Evolutionary conservation across 164 flowering plant genomes (phyloP).

Genomic region (Liquidambar formosana): DNA sequence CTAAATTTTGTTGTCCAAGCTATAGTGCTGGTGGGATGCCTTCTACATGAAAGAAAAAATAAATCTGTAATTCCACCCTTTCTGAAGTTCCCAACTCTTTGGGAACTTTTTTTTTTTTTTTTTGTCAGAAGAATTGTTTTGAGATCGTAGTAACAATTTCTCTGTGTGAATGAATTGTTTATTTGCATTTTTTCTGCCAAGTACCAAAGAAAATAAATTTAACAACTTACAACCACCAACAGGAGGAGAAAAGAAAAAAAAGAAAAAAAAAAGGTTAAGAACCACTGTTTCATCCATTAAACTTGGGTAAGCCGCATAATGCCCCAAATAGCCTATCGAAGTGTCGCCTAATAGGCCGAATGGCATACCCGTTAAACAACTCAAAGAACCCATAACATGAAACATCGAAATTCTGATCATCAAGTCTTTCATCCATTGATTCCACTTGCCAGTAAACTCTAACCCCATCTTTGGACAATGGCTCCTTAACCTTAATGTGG

Average conservation of each 20-base stretch:
- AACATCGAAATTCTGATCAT: not conserved
- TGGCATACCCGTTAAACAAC: not conserved
- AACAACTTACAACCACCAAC: not conserved
- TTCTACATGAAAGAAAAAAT: no score
- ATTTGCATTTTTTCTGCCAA: no score
- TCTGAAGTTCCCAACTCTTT: no score
- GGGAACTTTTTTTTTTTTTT: no score
- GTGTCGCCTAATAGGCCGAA: not conserved
- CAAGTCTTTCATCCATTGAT: not conserved
- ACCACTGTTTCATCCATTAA: not conserved
- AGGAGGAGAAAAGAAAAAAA: not conserved
- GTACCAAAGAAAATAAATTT: no score
- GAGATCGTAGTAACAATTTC: no score
- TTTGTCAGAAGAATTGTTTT: no score
- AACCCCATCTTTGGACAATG: not conserved
- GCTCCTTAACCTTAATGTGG: not conserved
- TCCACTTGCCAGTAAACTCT: not conserved
- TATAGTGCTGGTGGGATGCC: no score
- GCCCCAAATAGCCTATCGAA: not conserved
- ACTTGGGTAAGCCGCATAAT: not conserved
- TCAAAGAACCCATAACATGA: not conserved
- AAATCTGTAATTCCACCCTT: no score
- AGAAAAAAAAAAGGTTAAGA: not conserved
- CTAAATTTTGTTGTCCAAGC: no score
- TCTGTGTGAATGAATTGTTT: no score